Conservation (phyloP, 192 early-diverging fungal species). For the Coemansia sp. region DNA sequence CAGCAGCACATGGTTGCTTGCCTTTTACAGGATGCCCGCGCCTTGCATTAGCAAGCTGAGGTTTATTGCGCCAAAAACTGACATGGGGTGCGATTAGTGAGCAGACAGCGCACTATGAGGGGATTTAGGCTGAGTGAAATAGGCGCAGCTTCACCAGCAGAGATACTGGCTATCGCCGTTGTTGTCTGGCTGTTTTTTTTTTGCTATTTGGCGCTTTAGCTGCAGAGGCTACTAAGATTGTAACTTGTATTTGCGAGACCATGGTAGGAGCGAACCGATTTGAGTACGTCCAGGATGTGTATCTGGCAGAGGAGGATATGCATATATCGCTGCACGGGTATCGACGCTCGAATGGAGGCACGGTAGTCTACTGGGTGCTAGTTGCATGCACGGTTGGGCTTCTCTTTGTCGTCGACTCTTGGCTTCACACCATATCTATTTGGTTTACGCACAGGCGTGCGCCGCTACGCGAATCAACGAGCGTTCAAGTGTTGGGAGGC, state of each 20-base stretch:
- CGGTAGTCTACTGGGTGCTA: conserved; percentile 15
- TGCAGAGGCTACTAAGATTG: neutral
- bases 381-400: conserved; percentile 19
- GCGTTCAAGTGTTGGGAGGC: conserved; percentile 6
- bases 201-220: neutral
- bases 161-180: too few species aligned
- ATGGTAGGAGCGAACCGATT: neutral
- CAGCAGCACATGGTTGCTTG: too few species aligned
- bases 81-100: too few species aligned
- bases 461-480: conserved; percentile 2
- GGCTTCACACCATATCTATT: conserved; percentile 21
- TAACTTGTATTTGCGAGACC: too few species aligned
- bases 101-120: too few species aligned
- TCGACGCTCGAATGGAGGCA: neutral
- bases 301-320: conserved; percentile 17
- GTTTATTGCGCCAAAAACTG: too few species aligned
- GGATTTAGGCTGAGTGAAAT: too few species aligned
- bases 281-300: neutral
- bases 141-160: too few species aligned
- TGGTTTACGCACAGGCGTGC: conserved; percentile 1
- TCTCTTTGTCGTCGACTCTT: conserved; percentile 13
- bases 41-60: too few species aligned
- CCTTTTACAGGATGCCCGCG: too few species aligned
- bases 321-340: conserved; percentile 10
- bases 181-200: too few species aligned